phyloP scores from a whole-genome alignment of 495 filamentous ascomycete genomes.

The Patellaria atrata region DNA sequence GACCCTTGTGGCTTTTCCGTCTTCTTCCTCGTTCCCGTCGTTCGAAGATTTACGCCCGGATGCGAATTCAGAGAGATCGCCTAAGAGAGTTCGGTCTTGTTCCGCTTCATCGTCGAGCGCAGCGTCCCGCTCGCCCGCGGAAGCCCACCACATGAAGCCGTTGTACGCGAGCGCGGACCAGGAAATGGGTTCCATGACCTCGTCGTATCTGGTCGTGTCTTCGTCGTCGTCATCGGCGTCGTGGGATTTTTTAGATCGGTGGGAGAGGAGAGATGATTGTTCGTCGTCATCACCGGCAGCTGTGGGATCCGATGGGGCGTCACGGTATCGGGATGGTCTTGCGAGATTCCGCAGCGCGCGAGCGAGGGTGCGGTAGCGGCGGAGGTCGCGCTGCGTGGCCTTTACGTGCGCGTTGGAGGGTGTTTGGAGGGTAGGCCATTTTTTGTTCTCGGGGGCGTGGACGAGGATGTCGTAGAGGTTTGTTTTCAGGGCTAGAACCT shows the following conservation, averaged over 20 bases:
- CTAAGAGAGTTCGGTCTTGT: constrained; percentile 21
- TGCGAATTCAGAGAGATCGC: constrained; percentile 22
- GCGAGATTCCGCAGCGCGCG: constrained; percentile 38
- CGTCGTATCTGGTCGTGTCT: constrained; percentile 22
- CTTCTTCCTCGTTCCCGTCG: constrained; percentile 15
- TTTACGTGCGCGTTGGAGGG: constrained; percentile 47
- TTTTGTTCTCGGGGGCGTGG: constrained; percentile 38
- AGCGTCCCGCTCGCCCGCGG: constrained; percentile 63
- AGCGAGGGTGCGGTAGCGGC: constrained; percentile 60
- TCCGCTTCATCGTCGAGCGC: constrained; percentile 26
- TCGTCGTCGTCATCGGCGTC: constrained; percentile 10
- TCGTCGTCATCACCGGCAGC: constrained; percentile 20
- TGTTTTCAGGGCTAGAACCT: constrained; percentile 69
- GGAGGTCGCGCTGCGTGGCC: constrained; percentile 81
- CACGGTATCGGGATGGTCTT: constrained; percentile 8
- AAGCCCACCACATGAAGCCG: constrained; percentile 97
- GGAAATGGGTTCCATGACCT: constrained; percentile 61
- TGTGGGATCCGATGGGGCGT: constrained; percentile 10
- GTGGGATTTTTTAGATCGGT: not conserved
- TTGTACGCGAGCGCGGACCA: constrained; percentile 84
- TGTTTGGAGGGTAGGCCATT: constrained; percentile 65
- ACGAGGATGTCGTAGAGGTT: constrained; percentile 79
- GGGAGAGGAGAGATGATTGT: constrained; percentile 14
- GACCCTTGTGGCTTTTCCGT: constrained; percentile 2
- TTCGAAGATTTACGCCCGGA: constrained; percentile 29